These are phyloP conservation scores for Verbena officinalis DNA, from an alignment of 257 asterid genomes.

Conservation along the genomic window DNA sequence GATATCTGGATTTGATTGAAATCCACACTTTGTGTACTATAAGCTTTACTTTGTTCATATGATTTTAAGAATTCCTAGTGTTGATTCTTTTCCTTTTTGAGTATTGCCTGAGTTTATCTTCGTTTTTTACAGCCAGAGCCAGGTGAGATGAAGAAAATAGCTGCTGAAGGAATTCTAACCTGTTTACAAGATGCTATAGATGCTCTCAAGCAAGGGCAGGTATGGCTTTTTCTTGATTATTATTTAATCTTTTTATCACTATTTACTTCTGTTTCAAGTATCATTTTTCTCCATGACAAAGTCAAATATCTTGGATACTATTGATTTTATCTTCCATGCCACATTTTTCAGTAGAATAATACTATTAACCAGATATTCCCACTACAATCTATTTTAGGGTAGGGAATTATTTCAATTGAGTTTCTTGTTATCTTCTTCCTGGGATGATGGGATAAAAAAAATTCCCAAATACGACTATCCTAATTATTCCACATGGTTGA, in stretches of 20 bases:
- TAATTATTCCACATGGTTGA: neutral
- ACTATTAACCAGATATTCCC: neutral
- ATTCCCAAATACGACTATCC: neutral
- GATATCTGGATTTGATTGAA: conserved; percentile 10
- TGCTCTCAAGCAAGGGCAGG: conserved; percentile 74
- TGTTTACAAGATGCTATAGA: conserved; percentile 88
- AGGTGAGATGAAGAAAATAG: conserved; percentile 71
- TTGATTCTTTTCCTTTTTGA: conserved; percentile 6
- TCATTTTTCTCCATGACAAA: neutral
- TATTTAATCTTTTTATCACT: conserved; percentile 3
- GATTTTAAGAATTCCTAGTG: neutral
- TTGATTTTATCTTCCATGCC: conserved; percentile 7
- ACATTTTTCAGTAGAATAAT: neutral
- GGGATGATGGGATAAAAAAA: no score
- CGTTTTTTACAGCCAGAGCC: conserved; percentile 70
- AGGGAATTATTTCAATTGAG: no score
- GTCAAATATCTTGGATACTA: neutral
- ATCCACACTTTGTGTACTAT: conserved; percentile 3
- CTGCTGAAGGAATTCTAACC: conserved; percentile 88
- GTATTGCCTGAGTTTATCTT: conserved; percentile 11
- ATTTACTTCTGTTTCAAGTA: neutral
- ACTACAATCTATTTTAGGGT: neutral
- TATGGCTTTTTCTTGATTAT: conserved; percentile 28
- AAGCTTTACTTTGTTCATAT: conserved; percentile 3
- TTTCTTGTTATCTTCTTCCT: no score